Percentiles rank a stretch among this genome's conserved stretches.
Evolutionary conservation across 1,139 yeast genomes (phyloP).

Genomic region (Hansenula sp.): DNA sequence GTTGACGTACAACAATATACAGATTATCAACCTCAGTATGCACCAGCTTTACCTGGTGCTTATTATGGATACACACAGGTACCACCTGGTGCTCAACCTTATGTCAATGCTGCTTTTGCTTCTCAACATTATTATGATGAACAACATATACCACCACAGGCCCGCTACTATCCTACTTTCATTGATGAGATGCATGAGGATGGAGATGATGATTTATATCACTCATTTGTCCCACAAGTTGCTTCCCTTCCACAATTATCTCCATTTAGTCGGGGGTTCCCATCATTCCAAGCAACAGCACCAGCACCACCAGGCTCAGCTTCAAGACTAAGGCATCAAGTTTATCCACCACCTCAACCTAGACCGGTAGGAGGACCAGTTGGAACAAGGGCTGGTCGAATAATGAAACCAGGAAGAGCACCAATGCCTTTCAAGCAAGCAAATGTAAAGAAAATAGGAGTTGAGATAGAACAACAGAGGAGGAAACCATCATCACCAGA

Average conservation of each 20-base stretch:
- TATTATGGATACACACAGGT: neutral
- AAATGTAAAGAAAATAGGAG: neutral
- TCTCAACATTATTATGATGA: conserved; percentile 22
- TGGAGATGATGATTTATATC: conserved; percentile 20
- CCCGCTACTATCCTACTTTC: conserved; percentile 5
- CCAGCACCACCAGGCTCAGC: conserved; percentile 22
- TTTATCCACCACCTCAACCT: conserved; percentile 3
- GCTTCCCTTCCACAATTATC: conserved; percentile 10
- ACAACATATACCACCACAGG: conserved; percentile 10
- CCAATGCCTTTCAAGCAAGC: neutral
- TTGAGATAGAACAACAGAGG: neutral
- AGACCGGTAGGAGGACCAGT: neutral
- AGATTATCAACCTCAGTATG: conserved; percentile 18
- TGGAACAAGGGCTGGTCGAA: neutral
- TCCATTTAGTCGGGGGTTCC: conserved; percentile 28
- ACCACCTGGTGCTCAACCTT: neutral
- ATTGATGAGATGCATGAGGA: conserved; percentile 6
- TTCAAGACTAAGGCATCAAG: conserved; percentile 12
- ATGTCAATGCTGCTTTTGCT: conserved; percentile 4
- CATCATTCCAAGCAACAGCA: conserved; percentile 29
- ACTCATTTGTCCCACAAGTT: conserved; percentile 6
- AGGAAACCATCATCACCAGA: neutral
- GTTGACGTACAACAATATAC: neutral
- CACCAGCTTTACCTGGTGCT: neutral
- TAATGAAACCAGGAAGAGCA: neutral